phyloP scores from a whole-genome alignment of 805 yeast species.

The Candida coquimbonensis region DNA sequence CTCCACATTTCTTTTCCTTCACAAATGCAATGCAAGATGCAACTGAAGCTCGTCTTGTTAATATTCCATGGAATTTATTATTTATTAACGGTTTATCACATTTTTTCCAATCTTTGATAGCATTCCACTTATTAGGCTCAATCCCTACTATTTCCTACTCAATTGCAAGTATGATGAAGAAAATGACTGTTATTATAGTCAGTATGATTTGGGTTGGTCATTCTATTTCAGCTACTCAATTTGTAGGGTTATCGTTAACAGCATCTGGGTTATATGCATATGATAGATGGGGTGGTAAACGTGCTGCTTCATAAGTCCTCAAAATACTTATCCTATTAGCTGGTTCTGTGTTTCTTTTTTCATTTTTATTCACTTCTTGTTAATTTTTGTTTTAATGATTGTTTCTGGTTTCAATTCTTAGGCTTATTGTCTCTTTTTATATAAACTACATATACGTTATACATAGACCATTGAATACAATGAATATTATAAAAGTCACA shows the following conservation, averaged over 20 bases:
- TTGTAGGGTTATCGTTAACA: conserved; percentile 43
- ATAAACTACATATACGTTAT: neutral
- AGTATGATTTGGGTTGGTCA: conserved; percentile 63
- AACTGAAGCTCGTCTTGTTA: conserved; percentile 21
- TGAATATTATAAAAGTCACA: no score
- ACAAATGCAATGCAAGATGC: conserved; percentile 8
- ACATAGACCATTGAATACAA: neutral
- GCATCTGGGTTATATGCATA: conserved; percentile 53
- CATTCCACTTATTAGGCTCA: conserved; percentile 74
- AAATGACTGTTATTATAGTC: conserved; percentile 75
- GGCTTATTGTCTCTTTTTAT: neutral
- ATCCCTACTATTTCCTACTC: conserved; percentile 82
- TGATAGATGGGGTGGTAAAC: conserved; percentile 45
- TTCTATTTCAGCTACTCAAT: conserved; percentile 36
- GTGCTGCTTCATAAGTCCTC: neutral
- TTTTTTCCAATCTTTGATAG: conserved; percentile 71
- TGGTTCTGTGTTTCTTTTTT: neutral
- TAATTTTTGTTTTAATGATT: no score
- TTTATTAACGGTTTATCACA: conserved; percentile 68
- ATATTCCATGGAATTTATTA: conserved; percentile 42
- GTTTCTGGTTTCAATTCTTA: neutral
- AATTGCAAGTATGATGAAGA: conserved; percentile 80
- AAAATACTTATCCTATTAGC: neutral
- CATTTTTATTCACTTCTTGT: neutral
- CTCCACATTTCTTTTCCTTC: conserved; percentile 25